Percentiles rank a stretch among this genome's conserved stretches.
Conservation (phyloP, 768 basidiomycete genomes). For the Pleurotus djamor region DNA sequence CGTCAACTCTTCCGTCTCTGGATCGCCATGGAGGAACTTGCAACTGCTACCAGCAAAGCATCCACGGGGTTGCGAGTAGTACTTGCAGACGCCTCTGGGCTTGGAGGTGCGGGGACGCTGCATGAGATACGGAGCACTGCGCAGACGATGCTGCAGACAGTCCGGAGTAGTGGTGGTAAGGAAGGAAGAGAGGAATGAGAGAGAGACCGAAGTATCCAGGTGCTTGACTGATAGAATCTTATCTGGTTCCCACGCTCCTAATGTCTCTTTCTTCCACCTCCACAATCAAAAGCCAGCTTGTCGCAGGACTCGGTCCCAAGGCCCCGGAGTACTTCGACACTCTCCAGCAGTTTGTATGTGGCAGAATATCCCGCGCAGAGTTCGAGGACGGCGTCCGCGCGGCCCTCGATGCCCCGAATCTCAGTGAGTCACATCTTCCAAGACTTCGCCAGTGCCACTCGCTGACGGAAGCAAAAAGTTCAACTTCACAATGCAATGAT, state of each 20-base stretch:
- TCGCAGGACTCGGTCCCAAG: constrained; percentile 57
- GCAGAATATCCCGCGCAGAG: constrained; percentile 66
- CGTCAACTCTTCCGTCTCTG: constrained; percentile 43
- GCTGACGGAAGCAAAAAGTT: constrained; percentile 33
- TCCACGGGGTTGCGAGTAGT: constrained; percentile 60
- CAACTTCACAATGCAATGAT: constrained; percentile 84
- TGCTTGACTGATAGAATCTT: not conserved
- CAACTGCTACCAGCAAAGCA: constrained; percentile 69
- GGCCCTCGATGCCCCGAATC: constrained; percentile 55
- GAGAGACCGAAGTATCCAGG: no score
- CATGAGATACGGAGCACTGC: constrained; percentile 11
- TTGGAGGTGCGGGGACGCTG: constrained; percentile 66
- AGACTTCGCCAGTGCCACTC: not conserved
- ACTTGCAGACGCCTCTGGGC: constrained; percentile 68
- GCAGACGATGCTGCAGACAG: not conserved
- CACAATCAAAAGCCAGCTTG: constrained; percentile 68
- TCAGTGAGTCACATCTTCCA: constrained; percentile 25
- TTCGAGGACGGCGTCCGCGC: constrained; percentile 72
- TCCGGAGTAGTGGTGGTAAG: not conserved
- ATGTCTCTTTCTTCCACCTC: constrained; percentile 81
- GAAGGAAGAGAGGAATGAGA: no score
- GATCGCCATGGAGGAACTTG: constrained; percentile 73
- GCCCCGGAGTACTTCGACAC: constrained; percentile 59
- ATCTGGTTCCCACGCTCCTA: not conserved
- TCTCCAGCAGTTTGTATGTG: constrained; percentile 67